Evolutionary conservation across 129 eudicot species (phyloP).

Genomic region (Flaveria robusta): DNA sequence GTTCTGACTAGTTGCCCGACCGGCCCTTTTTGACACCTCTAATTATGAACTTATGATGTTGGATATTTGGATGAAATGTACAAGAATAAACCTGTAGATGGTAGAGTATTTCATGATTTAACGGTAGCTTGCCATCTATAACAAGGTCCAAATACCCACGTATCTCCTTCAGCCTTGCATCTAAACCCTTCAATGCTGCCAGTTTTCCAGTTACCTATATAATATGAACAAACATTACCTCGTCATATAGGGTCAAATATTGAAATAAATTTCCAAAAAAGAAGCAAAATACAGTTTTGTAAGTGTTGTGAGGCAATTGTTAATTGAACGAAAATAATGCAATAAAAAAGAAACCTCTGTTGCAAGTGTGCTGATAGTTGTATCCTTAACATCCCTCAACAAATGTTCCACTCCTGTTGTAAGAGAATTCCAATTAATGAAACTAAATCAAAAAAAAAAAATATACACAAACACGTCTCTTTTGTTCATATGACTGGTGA

Average conservation of each 20-base stretch:
- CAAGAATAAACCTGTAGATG: conserved; percentile 70
- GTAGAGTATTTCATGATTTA: conserved; percentile 89
- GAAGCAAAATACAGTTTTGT: background rate
- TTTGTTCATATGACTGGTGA: background rate
- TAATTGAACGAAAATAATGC: background rate
- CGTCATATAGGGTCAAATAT: background rate
- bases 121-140: conserved; percentile 79
- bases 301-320: background rate
- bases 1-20: background rate
- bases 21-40: background rate
- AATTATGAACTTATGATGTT: background rate
- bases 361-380: conserved; percentile 95
- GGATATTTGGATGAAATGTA: background rate
- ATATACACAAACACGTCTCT: no score
- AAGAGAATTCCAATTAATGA: conserved; percentile 1
- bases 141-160: conserved; percentile 89
- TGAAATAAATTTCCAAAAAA: background rate
- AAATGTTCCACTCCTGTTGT: conserved; percentile 91
- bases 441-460: no score
- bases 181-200: conserved; percentile 92
- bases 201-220: conserved; percentile 88
- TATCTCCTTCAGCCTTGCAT: conserved; percentile 84
- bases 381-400: conserved; percentile 95
- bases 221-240: background rate
- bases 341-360: conserved; percentile 58